phyloP scores from a whole-genome alignment of 2,329 filamentous ascomycete species.

The Kalmusia sp. region DNA sequence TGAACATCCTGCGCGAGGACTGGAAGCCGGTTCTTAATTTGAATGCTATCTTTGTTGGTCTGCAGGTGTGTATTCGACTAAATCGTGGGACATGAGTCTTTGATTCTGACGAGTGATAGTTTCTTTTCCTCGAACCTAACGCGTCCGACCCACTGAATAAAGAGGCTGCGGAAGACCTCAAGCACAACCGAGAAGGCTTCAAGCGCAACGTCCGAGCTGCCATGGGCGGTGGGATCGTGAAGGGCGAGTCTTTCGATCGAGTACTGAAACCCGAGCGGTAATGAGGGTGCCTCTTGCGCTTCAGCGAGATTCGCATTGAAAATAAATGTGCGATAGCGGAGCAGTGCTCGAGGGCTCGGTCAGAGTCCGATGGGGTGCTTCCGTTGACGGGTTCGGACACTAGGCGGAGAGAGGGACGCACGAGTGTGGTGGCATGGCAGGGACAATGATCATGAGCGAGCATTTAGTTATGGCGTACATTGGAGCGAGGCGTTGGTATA shows the following conservation, averaged over 20 bases:
- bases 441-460: conserved; percentile 22
- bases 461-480: conserved; percentile 35
- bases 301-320: background rate
- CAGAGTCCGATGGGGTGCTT: background rate
- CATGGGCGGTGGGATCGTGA: conserved; percentile 82
- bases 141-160: conserved; percentile 98
- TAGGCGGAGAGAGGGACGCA: background rate
- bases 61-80: conserved; percentile 68
- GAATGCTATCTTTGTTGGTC: conserved; percentile 93
- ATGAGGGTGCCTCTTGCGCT: conserved; percentile 47
- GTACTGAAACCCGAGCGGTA: too few relatives aligned
- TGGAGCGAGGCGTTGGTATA: conserved; percentile 38
- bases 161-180: conserved; percentile 92
- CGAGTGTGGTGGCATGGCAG: conserved; percentile 6
- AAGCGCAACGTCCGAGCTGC: conserved; percentile 86
- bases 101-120: conserved; percentile 61
- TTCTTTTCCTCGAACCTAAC: conserved; percentile 97
- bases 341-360: background rate
- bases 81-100: background rate
- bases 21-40: conserved; percentile 99
- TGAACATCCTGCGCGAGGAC: conserved; percentile 96
- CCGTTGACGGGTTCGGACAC: background rate
- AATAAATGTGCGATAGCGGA: background rate
- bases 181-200: conserved; percentile 84
- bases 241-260: conserved; percentile 76